A percentile compares a stretch with the other conserved stretches of the same genome.
These are phyloP conservation scores for Alternaria dauci DNA, from an alignment of 2,329 filamentous ascomycete species.

Conservation along the genomic window DNA sequence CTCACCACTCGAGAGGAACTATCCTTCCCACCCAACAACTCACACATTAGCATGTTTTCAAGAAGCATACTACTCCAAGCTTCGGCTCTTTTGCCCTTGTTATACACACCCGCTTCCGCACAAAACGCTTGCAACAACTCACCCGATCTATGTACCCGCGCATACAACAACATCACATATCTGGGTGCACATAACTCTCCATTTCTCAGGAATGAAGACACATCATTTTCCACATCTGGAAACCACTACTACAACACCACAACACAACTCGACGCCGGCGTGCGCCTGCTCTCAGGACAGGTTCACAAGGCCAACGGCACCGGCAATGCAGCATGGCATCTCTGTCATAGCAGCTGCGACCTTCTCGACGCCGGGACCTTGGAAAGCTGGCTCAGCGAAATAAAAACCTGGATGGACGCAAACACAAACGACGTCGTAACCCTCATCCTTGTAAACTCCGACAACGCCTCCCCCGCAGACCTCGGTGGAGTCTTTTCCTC, in stretches of 20 bases:
- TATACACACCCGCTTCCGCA: constrained; percentile 40
- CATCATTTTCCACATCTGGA: constrained; percentile 68
- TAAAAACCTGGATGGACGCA: constrained; percentile 73
- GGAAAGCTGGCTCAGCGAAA: constrained; percentile 67
- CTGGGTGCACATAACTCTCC: constrained; percentile 79
- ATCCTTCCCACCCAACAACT: not conserved
- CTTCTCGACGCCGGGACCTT: constrained; percentile 75
- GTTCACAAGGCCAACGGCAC: constrained; percentile 67
- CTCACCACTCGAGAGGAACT: not conserved
- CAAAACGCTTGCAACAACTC: constrained; percentile 79
- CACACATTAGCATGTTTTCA: constrained; percentile 40
- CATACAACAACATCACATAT: constrained; percentile 79
- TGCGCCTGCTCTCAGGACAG: constrained; percentile 76
- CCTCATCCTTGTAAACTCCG: constrained; percentile 75
- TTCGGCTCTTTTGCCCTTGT: constrained; percentile 37
- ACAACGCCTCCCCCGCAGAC: constrained; percentile 63
- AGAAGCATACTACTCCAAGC: constrained; percentile 35
- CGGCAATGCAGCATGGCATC: constrained; percentile 59
- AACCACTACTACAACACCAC: constrained; percentile 80
- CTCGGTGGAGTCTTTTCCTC: constrained; percentile 59
- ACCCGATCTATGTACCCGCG: constrained; percentile 72
- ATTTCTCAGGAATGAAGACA: constrained; percentile 72
- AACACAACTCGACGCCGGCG: constrained; percentile 72
- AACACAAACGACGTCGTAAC: constrained; percentile 81
- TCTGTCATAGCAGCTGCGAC: constrained; percentile 75